Evolutionary conservation across 1,284 basidiomycete genomes (phyloP).

Genomic region (Irpex lacteus): DNA sequence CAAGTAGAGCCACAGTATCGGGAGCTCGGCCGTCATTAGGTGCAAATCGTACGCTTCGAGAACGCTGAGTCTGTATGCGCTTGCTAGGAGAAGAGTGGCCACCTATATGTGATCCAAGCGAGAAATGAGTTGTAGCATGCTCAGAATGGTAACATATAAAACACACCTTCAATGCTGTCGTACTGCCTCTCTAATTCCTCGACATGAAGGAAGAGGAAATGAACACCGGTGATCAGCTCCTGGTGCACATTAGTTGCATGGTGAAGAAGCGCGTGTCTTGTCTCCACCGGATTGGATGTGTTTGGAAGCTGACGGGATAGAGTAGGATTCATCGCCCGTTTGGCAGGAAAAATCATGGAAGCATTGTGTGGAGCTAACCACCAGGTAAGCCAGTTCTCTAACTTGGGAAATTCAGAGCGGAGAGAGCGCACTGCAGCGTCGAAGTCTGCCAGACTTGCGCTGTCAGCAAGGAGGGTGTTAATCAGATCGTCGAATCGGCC

Average conservation of each 20-base stretch:
- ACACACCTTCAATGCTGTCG: too few species aligned
- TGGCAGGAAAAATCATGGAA: slow-evolving; percentile 24
- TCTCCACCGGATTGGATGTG: slow-evolving; percentile 21
- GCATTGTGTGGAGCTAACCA: slow-evolving; percentile 19
- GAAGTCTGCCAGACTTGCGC: background rate
- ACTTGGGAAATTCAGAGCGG: slow-evolving; percentile 9
- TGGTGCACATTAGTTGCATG: slow-evolving; percentile 17
- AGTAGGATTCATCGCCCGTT: slow-evolving; percentile 8
- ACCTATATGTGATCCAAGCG: too few species aligned
- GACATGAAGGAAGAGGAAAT: too few species aligned
- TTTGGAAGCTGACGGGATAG: slow-evolving; percentile 11
- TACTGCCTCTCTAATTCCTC: too few species aligned
- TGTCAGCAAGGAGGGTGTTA: background rate
- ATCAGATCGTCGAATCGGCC: background rate
- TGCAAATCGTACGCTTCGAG: too few species aligned
- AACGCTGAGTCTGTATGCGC: too few species aligned
- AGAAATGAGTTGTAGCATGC: too few species aligned
- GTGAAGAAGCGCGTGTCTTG: slow-evolving; percentile 21
- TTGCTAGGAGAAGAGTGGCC: too few species aligned
- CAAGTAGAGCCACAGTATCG: too few species aligned
- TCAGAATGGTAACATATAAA: too few species aligned
- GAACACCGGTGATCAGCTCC: background rate
- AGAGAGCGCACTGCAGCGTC: background rate
- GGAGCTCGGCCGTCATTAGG: too few species aligned
- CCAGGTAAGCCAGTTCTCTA: slow-evolving; percentile 21